Evolutionary conservation across 2,329 filamentous ascomycete species (phyloP), one percentile per base, ranked within the genome.

Genomic region (Grosmannia clavigera): DNA sequence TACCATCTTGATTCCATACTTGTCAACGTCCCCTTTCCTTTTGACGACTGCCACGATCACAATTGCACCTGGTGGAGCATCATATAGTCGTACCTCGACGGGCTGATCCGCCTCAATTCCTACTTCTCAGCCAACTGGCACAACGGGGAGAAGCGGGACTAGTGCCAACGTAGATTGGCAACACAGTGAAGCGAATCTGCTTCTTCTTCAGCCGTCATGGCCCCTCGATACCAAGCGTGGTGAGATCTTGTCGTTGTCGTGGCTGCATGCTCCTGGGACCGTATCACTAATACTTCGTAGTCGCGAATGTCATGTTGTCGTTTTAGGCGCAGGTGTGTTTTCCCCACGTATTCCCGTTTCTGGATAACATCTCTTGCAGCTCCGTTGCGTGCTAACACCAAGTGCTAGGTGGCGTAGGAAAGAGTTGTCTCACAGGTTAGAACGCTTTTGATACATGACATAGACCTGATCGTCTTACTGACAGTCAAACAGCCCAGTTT

Each of bases 391-490:
- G n/a, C 40, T 19, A 12, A 59, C 11, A 33, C 48, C 12, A 9
- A 14, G 27, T 59, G 48, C 25, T 72, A 90, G 88, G 90, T 75
- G 90, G 90, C 72, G 90, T 95, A 70, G 90, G 90, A 64, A 95
- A 95, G 75, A 95, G 90, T 72, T 95, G 90, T 78, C 78, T 95
- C 67, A 95, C 90, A 73, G 89, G 90, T 94, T 78, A 71, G 77
- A 71, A 60, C 46, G 3, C 55, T 25, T 43, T n/a, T 38, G 40
- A 25, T 59, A 55, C 59, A 58, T 50, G 66, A 27, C 19, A 11
- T 22, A 57, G 6, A 35, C 19, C 3, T 9, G 3, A 10, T 12
- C 40, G 19, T 50, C 57, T 57, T 59, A 59, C 62, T 66, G 51
- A 65, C 60, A 52, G 65, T 66, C 61, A 66, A 65, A 68, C 68